phyloP scores from a whole-genome alignment of 2,329 filamentous ascomycete species.

The Tolypocladium paradoxum region DNA sequence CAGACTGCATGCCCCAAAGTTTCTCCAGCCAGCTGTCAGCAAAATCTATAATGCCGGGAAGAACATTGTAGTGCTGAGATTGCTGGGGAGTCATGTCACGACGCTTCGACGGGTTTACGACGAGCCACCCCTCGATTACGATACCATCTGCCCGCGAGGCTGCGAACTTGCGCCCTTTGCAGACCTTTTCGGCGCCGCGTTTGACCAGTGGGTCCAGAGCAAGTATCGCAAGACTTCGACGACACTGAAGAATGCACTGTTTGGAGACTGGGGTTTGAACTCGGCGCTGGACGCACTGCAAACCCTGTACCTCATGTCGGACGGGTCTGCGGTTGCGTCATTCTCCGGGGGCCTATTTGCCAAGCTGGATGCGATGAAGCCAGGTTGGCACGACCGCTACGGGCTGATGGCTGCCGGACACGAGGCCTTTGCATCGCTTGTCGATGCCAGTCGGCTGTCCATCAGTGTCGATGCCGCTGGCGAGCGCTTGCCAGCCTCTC shows the following conservation, averaged over 20 bases:
- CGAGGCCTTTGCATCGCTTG: slow-evolving; percentile 50
- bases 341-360: slow-evolving; percentile 65
- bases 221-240: slow-evolving; percentile 61
- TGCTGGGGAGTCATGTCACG: slow-evolving; percentile 46
- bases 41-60: slow-evolving; percentile 84
- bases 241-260: slow-evolving; percentile 55
- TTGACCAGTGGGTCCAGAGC: slow-evolving; percentile 66
- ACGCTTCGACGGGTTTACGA: slow-evolving; percentile 15
- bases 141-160: slow-evolving; percentile 38
- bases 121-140: slow-evolving; percentile 44
- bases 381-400: slow-evolving; percentile 70
- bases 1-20: slow-evolving; percentile 57
- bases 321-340: slow-evolving; percentile 55
- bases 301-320: slow-evolving; percentile 63
- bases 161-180: slow-evolving; percentile 55
- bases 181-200: slow-evolving; percentile 60
- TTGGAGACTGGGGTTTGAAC: slow-evolving; percentile 57
- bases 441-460: slow-evolving; percentile 53
- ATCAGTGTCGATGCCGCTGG: slow-evolving; percentile 38
- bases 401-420: slow-evolving; percentile 68
- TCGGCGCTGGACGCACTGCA: slow-evolving; percentile 56
- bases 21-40: slow-evolving; percentile 56
- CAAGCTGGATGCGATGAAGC: slow-evolving; percentile 52
- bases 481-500: slow-evolving; percentile 30
- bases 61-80: slow-evolving; percentile 72